These are phyloP conservation scores for Ceriops decandra DNA, from an alignment of 345 rosid species.

Conservation along the genomic window DNA sequence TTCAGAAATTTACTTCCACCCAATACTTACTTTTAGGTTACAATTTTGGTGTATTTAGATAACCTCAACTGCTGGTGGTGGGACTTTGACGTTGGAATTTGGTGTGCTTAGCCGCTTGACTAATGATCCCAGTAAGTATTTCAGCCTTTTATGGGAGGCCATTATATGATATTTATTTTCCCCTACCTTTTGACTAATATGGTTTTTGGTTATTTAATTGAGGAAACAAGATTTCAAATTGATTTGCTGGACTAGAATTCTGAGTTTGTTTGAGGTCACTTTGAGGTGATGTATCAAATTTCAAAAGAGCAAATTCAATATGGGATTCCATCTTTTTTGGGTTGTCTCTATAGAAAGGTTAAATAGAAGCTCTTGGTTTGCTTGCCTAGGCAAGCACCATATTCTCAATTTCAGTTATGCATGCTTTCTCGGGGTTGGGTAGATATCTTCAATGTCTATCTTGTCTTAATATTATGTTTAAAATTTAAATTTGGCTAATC, in stretches of 20 bases:
- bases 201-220: neutral
- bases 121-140: constrained; percentile 77
- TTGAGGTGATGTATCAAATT: no score
- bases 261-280: neutral
- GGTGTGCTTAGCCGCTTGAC: constrained; percentile 90
- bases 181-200: neutral
- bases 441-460: no score
- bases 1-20: neutral
- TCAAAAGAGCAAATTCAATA: no score
- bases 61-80: constrained; percentile 99
- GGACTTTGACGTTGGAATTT: constrained; percentile 93
- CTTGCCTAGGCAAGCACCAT: no score
- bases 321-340: no score
- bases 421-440: no score
- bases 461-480: no score
- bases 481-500: no score
- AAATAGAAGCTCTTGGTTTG: no score
- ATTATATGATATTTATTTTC: constrained; percentile 1
- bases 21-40: neutral
- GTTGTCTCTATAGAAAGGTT: no score
- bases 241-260: neutral
- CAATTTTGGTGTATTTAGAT: constrained; percentile 47
- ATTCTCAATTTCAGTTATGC: no score
- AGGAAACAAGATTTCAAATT: constrained; percentile 2
- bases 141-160: neutral